Conservation (phyloP, 1,139 yeast genomes). For the Sugiyamaella paludigena region DNA sequence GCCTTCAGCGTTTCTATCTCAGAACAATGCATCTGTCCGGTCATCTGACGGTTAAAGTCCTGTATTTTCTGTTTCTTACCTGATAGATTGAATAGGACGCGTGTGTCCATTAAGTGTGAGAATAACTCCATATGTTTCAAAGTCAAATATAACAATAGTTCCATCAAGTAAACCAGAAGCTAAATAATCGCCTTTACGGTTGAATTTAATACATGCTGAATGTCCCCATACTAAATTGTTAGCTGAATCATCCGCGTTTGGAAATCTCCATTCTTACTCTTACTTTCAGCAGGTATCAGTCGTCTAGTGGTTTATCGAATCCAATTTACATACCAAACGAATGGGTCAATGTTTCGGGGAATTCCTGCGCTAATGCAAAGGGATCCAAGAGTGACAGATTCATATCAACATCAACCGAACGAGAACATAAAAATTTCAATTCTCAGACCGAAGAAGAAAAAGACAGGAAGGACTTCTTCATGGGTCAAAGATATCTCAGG, state of each 20-base stretch:
- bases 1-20: no score
- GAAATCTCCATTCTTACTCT: no score
- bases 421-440: background rate
- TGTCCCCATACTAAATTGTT: slow-evolving; percentile 49
- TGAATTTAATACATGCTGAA: slow-evolving; percentile 71
- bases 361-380: slow-evolving; percentile 87
- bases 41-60: no score
- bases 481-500: no score
- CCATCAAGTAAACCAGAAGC: slow-evolving; percentile 88
- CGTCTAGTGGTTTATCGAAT: slow-evolving; percentile 1
- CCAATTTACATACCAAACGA: slow-evolving; percentile 44
- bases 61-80: no score
- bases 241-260: no score
- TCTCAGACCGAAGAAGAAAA: no score
- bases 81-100: slow-evolving; percentile 69
- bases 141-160: slow-evolving; percentile 71
- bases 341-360: slow-evolving; percentile 75
- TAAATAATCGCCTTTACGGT: slow-evolving; percentile 76
- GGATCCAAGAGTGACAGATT: slow-evolving; percentile 89
- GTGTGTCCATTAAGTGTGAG: slow-evolving; percentile 60
- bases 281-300: no score
- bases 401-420: slow-evolving; percentile 42
- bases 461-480: no score
- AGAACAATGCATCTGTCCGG: no score
- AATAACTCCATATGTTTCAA: slow-evolving; percentile 61